Evolutionary conservation across 2,329 filamentous ascomycete species (phyloP).

Genomic region (Capronia epimyces): DNA sequence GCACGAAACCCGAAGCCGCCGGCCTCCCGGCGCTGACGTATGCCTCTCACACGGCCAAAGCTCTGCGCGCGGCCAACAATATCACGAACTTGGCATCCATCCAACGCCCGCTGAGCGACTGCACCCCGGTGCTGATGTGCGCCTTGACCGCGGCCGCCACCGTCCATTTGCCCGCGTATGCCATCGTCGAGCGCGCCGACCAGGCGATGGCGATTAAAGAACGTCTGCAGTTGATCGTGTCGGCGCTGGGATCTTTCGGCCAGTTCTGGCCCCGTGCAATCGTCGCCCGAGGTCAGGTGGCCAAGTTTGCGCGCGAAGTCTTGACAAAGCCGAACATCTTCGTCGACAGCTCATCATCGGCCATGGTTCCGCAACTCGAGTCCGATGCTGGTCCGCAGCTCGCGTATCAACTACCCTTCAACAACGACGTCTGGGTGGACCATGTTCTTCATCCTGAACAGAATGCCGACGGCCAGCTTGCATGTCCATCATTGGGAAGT

Average conservation of each 20-base stretch:
- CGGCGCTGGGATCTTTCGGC: conserved; percentile 31
- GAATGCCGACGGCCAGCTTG: conserved; percentile 2
- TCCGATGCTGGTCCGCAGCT: conserved; percentile 11
- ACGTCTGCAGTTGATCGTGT: conserved; percentile 32
- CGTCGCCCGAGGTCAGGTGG: conserved; percentile 31
- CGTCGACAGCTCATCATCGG: conserved; percentile 14
- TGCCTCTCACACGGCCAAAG: conserved; percentile 52
- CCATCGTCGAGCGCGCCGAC: conserved; percentile 43
- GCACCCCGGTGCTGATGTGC: conserved; percentile 81
- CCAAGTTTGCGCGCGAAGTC: conserved; percentile 26
- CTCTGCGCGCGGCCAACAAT: conserved; percentile 69
- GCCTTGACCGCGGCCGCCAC: conserved; percentile 72
- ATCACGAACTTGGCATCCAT: conserved; percentile 68
- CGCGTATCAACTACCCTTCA: conserved; percentile 19
- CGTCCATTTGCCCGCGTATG: conserved; percentile 76
- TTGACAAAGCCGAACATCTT: conserved; percentile 18
- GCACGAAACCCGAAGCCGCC: conserved; percentile 48
- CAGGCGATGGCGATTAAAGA: conserved; percentile 30
- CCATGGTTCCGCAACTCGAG: conserved; percentile 7
- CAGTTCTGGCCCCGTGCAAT: conserved; percentile 33
- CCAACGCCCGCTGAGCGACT: conserved; percentile 55
- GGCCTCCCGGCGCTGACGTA: conserved; percentile 27
- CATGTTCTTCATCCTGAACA: conserved; percentile 17
- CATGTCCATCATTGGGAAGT: neutral
- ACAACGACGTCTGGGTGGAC: conserved; percentile 24